Evolutionary conservation across 805 yeast genomes (phyloP).

Genomic region (Isabelozyma pseudorhagii): DNA sequence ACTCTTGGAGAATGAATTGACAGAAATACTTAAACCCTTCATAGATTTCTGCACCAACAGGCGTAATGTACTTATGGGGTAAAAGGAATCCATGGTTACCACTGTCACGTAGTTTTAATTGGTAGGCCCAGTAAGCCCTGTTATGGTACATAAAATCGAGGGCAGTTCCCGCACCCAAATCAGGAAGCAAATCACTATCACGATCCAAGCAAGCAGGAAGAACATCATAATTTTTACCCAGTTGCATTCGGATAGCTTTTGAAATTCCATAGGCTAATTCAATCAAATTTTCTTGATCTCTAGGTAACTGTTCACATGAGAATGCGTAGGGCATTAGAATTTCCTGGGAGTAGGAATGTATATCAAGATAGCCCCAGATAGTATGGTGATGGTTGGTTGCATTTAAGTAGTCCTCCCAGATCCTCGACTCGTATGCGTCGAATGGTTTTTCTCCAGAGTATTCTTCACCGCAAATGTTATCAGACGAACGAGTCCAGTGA

Average conservation of each 20-base stretch:
- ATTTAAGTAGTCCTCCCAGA: slow-evolving; percentile 40
- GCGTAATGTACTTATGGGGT: slow-evolving; percentile 65
- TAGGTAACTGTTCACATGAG: slow-evolving; percentile 68
- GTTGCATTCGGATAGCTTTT: slow-evolving; percentile 61
- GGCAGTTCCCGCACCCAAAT: slow-evolving; percentile 75
- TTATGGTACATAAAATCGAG: slow-evolving; percentile 83
- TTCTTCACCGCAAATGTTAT: slow-evolving; percentile 78
- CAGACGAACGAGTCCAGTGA: slow-evolving; percentile 62
- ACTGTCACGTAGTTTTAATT: slow-evolving; percentile 74
- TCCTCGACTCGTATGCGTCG: slow-evolving; percentile 43
- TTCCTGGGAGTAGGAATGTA: slow-evolving; percentile 84
- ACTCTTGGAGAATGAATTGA: slow-evolving; percentile 30
- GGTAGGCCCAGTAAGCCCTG: slow-evolving; percentile 81
- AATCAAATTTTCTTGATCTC: slow-evolving; percentile 76
- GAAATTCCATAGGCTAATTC: slow-evolving; percentile 81
- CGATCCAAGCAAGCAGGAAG: slow-evolving; percentile 77
- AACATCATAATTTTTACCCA: slow-evolving; percentile 67
- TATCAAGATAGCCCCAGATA: slow-evolving; percentile 74
- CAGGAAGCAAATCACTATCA: slow-evolving; percentile 70
- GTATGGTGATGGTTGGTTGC: slow-evolving; percentile 51
- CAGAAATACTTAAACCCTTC: slow-evolving; percentile 66
- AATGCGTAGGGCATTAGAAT: slow-evolving; percentile 80
- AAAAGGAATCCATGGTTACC: slow-evolving; percentile 81
- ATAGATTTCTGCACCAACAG: slow-evolving; percentile 75
- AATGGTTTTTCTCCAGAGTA: slow-evolving; percentile 75